These are phyloP conservation scores for Lodderomyces margitis DNA, from an alignment of 1,139 yeast species.

Conservation along the genomic window DNA sequence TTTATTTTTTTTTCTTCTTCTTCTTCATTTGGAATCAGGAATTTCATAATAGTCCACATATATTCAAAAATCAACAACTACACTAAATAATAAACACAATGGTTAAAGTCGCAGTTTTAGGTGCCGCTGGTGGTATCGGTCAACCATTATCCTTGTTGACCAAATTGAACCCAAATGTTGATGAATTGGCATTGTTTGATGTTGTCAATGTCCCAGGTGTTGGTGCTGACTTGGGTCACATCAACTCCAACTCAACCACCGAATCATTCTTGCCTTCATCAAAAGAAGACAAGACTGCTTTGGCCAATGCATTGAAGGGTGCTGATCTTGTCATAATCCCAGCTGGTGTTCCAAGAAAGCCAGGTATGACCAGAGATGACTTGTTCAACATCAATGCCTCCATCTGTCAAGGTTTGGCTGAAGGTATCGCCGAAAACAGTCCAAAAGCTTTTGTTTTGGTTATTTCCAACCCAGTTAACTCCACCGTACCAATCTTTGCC, in stretches of 20 bases:
- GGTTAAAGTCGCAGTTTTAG: conserved; percentile 82
- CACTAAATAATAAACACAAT: conserved; percentile 16
- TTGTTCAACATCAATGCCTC: conserved; percentile 96
- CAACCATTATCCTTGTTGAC: conserved; percentile 92
- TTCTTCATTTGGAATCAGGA: background rate
- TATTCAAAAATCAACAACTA: background rate
- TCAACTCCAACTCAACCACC: conserved; percentile 85
- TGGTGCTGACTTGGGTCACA: conserved; percentile 93
- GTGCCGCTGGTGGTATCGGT: conserved; percentile 99
- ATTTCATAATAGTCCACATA: background rate
- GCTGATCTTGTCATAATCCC: conserved; percentile 92
- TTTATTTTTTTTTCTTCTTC: background rate
- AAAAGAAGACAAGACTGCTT: conserved; percentile 70
- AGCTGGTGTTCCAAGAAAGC: conserved; percentile 99
- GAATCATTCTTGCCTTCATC: conserved; percentile 73
- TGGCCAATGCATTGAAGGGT: conserved; percentile 71
- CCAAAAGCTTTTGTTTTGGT: conserved; percentile 88
- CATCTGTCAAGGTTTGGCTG: conserved; percentile 88
- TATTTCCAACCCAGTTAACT: conserved; percentile 97
- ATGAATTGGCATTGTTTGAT: conserved; percentile 85
- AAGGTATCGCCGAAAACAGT: conserved; percentile 79
- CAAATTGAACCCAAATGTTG: conserved; percentile 83
- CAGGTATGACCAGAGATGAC: conserved; percentile 99
- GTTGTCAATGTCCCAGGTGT: conserved; percentile 95
- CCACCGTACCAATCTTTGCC: conserved; percentile 97